Evolutionary conservation across 1,139 yeast genomes (phyloP), one percentile per base, ranked within the genome.

Genomic region (Citeromyces siamensis): DNA sequence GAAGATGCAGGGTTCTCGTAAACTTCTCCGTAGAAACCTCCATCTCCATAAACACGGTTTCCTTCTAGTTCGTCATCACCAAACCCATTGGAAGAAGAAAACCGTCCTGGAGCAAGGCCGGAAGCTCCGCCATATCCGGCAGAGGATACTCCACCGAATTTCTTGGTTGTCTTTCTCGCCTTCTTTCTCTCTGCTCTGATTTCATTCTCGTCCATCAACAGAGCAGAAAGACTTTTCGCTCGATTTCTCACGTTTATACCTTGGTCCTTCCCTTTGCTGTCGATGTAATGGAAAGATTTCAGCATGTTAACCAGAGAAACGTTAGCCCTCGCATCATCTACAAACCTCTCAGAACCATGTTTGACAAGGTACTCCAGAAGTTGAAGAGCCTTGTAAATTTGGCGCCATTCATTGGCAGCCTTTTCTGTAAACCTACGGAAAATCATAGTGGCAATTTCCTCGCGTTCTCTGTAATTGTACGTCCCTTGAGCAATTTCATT

Each of bases 401-500:
- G 99, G 56, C 99, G 75, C 99, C 99, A 90, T 60, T 90, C 97
- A 53, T 78, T 81, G 38, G 96, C 95, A 5, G 93, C 73, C 59
- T 93, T 93, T 56, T 88, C 97, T 6, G 95, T 85, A 59, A 88
- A 86, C 44, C 97, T 70, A 51, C 84, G 67, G 53, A 78, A 76
- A 27, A 78, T 66, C 67, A 79, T 76, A 3, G 81, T 75, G 37
- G 76, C 61, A 42, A 81, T 73, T 51, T 81, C 94, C 51, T 80
- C 88, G 42, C 94, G 60, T 50, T 81, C 93, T 44, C 85, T 63
- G 51, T 82, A 82, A 58, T 83, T 84, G 59, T 84, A 84, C 5
- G 98, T 90, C 2, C 95, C 97, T 23, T 86, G 82, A 5, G 98
- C 93, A 49, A 93, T 90, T 53, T 86, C 93, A 43, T 80, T 82